phyloP scores from a whole-genome alignment of 805 yeast genomes.

The Wickerhamomyces tratensis region DNA sequence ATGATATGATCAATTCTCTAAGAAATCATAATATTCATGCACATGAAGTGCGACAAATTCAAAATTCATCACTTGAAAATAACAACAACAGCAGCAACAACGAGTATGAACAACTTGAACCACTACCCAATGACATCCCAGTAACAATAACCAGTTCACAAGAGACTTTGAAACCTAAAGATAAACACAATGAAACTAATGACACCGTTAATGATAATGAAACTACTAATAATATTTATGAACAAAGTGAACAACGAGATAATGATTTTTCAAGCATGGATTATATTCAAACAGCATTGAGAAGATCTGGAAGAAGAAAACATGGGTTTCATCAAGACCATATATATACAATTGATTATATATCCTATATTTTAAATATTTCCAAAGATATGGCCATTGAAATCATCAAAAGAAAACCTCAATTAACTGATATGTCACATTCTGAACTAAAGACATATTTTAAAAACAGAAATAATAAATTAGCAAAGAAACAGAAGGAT shows the following conservation, averaged over 20 bases:
- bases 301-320: slow-evolving; percentile 10
- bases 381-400: slow-evolving; percentile 11
- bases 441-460: slow-evolving; percentile 11
- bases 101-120: background rate
- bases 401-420: slow-evolving; percentile 12
- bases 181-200: too few relatives aligned
- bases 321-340: slow-evolving; percentile 15
- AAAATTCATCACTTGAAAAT: too few relatives aligned
- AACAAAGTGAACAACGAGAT: too few relatives aligned
- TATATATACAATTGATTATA: slow-evolving; percentile 17
- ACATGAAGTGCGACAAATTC: too few relatives aligned
- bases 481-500: background rate
- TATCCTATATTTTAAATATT: slow-evolving; percentile 10
- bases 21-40: too few relatives aligned
- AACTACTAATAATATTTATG: too few relatives aligned
- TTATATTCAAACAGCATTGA: background rate
- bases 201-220: too few relatives aligned
- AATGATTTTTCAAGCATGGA: too few relatives aligned
- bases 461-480: background rate
- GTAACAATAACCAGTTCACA: too few relatives aligned
- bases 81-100: background rate
- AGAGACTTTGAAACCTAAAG: too few relatives aligned
- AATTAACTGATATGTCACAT: slow-evolving; percentile 19
- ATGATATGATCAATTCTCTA: background rate
- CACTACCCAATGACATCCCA: too few relatives aligned